These are phyloP conservation scores for Apiospora koreana DNA, from an alignment of 2,329 filamentous ascomycete genomes.

Conservation along the genomic window DNA sequence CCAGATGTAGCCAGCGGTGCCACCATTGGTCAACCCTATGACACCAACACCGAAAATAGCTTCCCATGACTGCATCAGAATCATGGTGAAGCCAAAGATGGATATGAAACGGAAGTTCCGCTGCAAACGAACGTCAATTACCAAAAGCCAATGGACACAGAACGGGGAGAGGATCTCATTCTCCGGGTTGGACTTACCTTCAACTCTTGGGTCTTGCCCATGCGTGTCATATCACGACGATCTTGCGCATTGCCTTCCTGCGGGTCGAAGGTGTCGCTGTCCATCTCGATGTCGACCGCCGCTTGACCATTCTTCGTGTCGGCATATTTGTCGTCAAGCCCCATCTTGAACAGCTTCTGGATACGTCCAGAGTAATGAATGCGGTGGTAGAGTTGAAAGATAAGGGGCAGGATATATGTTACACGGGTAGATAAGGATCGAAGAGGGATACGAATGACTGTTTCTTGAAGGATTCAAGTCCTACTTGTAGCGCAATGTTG, in stretches of 20 bases:
- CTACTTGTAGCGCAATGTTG: too few relatives aligned
- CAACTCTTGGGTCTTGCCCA: constrained; percentile 22
- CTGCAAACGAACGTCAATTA: not conserved
- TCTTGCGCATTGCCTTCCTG: not conserved
- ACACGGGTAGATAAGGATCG: not conserved
- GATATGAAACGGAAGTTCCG: constrained; percentile 24
- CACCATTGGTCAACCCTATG: constrained; percentile 20
- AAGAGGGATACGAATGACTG: too few relatives aligned
- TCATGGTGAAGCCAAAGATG: constrained; percentile 24
- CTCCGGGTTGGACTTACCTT: constrained; percentile 19
- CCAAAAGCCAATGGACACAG: not conserved
- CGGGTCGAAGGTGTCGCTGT: not conserved
- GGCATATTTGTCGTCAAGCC: not conserved
- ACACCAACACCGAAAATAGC: constrained; percentile 20
- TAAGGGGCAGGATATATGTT: too few relatives aligned
- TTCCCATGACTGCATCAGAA: constrained; percentile 22
- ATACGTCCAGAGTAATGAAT: not conserved
- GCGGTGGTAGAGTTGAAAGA: not conserved
- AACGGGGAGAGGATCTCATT: not conserved
- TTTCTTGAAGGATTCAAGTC: too few relatives aligned
- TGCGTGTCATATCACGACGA: constrained; percentile 12
- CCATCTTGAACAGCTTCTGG: not conserved
- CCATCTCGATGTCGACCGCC: not conserved
- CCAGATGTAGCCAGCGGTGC: constrained; percentile 27
- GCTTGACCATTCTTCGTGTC: not conserved